Evolutionary conservation across 2,329 filamentous ascomycete genomes (phyloP), one percentile per base, ranked within the genome.

Genomic region (Colletotrichum lentis): DNA sequence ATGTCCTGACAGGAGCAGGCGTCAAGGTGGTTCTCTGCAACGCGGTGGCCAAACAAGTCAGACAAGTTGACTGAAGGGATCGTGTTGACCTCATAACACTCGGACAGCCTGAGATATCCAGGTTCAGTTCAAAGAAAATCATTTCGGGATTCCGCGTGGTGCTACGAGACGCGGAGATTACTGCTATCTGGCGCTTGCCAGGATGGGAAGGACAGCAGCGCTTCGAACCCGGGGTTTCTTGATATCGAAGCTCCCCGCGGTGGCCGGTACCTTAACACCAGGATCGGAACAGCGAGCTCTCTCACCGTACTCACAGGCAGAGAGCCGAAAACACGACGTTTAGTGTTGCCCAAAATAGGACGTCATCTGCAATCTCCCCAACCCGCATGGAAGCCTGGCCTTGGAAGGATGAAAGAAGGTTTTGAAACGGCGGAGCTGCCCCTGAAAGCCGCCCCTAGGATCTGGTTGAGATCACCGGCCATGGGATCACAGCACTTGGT

Each of bases 1-100:
- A 98, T 82, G 93, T 97, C 8, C 84, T 99, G 61, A 91, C 90
- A 8, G 90, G 91, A 1, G 94, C 94, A 1, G 95, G 96, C 2
- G 86, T 98, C 46, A 87, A 85, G 72, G 95, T 98, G 35, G 94
- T 97, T 73, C 82, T 98, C 71, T 96, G 87, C 75, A 87, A 89
- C 76, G 88, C 87, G 14, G 79, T 86, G 44, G 86, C 86, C 46
- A 84, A 78, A 71, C 83, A 88, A 73, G 80, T 86, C 35, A 79
- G 79, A 67, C 77, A 81, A 55, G 74, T 81, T 71, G 78, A 77
- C 64, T 82, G 72, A 77, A 77, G 60, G n/a, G 27, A 5, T 47
- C 24, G 7, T 27, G 16, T 20, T 1, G 20, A 53, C 4, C 22
- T 22, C 49, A 24, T 20, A n/a, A 12, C 2, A 44, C 31, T n/a